Evolutionary conservation across 768 basidiomycete genomes (phyloP), one percentile per base, ranked within the genome.

Genomic region (Auriscalpium microsporum): DNA sequence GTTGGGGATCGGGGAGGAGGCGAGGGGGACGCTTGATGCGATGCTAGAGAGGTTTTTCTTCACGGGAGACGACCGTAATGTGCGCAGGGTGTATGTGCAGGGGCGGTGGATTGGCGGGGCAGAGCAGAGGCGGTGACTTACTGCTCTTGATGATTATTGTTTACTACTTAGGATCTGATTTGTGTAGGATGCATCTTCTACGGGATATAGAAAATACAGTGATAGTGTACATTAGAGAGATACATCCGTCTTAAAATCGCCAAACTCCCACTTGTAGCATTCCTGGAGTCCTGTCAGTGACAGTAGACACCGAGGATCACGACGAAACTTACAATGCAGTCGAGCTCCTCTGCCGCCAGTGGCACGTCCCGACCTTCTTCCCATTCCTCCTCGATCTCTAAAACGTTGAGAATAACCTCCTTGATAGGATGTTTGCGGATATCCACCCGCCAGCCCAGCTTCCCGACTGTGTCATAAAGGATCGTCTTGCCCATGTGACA

Each of bases 11-110:
- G 56, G 53, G 13, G 56, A 60, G 37, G 60, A 34, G 52, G 47
- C 68, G 59, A 63, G 68, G 55, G 66, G 69, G 54, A 63, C 69
- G 16, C 65, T 91, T 54, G 77, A 81, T 57, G 75, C 70, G 47
- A 73, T 81, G 68, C 73, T 97, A 61, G 94, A 96, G 71, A 77
- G 83, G 57, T 93, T 94, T 70, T 72, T 95, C 59, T 93, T 91
- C 65, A 82, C 83, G 44, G 92, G 90, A 8, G 93, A 95, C 67
- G 84, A 90, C 65, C 75, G 91, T 65, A 94, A 93, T 69, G 83
- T 96, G 54, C 71, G 71, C 50, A 74, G 76, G 54, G 94, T 97
- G 17, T 94, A 84, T 64, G 94, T 98, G 14, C 84, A 89, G 63
- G 94, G 94, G 1, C 68, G 73, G 45, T 67, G 81, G 37, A 81